A percentile compares a stretch with the other conserved stretches of the same genome.
Conservation (phyloP, 306 rosid species). For the Cotoneaster glaucophyllus region DNA sequence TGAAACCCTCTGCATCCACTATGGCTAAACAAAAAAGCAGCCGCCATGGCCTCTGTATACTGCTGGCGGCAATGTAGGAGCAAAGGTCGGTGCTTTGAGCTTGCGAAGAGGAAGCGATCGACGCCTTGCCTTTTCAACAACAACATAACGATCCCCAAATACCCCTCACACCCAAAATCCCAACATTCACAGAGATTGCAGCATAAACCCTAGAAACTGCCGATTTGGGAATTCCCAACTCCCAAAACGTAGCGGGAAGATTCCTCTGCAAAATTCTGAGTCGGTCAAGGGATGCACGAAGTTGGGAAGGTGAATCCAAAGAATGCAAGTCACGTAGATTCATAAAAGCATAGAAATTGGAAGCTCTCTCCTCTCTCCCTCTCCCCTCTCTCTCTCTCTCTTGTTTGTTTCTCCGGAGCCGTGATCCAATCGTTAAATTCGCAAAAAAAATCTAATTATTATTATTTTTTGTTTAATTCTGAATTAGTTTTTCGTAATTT, state of each 20-base stretch:
- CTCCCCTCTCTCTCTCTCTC: not conserved
- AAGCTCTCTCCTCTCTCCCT: not conserved
- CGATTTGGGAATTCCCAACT: not conserved
- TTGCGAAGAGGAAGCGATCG: not conserved
- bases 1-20: slow-evolving; percentile 1
- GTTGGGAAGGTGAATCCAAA: not conserved
- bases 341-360: not conserved
- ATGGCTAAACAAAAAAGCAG: not conserved
- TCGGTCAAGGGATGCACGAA: not conserved
- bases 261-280: not conserved
- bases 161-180: not conserved
- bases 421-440: not conserved
- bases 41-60: slow-evolving; percentile 12
- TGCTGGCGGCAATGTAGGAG: not conserved
- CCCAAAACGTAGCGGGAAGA: not conserved
- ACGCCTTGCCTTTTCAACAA: slow-evolving; percentile 11
- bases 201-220: slow-evolving; percentile 6
- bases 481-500: not conserved
- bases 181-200: not conserved
- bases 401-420: not conserved
- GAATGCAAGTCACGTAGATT: not conserved
- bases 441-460: not conserved
- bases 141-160: slow-evolving; percentile 26
- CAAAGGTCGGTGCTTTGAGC: not conserved
- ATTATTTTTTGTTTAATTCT: not conserved